Evolutionary conservation across 345 rosid species (phyloP), one percentile per base, ranked within the genome.

Genomic region (Noccaea bulbosa): DNA sequence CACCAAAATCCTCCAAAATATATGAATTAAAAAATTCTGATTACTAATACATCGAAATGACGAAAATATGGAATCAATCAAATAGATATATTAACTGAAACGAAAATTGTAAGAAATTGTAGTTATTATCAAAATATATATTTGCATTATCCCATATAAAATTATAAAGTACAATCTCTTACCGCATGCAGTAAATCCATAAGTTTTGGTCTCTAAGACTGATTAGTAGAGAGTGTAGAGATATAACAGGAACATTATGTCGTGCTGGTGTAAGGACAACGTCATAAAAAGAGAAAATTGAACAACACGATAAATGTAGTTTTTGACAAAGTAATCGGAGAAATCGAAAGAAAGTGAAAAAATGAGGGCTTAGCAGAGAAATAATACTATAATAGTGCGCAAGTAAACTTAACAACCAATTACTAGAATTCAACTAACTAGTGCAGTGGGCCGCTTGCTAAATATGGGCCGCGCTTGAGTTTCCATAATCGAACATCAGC

Each of bases 401-500:
- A 41, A 2, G 45, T 41, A 40, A 33, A 33, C 35, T 20, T 20
- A 20, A 20, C 22, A 20, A 20, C 22, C 22, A 20, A 20, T 2
- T 17, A 17, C 30, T 27, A 27, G 4, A 27, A 27, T 27, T 27
- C 3, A 27, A 27, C 4, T 27, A 27, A 27, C 30, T 27, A 4
- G 17, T 10, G 11, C 35, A 45, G 59, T 3, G 46, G 63, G 27
- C 64, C 14, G 14, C 44, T 6, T 1, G 54, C 4, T 54, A 9
- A 55, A 17, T 12, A 33, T 44, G 63, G 72, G 64, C 64, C 46
- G 37, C 37, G 3, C 37, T 38, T 57, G 32, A 54, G 34, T 54
- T 30, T 33, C 15, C 3, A 54, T 7, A 4, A 7, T n/a, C 6
- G 11, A 32, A 53, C 39, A 32, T 30, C 58, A 53, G 7, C 8